phyloP scores from a whole-genome alignment of 176 grass and related monocot genomes.

The Eleusine coracana region DNA sequence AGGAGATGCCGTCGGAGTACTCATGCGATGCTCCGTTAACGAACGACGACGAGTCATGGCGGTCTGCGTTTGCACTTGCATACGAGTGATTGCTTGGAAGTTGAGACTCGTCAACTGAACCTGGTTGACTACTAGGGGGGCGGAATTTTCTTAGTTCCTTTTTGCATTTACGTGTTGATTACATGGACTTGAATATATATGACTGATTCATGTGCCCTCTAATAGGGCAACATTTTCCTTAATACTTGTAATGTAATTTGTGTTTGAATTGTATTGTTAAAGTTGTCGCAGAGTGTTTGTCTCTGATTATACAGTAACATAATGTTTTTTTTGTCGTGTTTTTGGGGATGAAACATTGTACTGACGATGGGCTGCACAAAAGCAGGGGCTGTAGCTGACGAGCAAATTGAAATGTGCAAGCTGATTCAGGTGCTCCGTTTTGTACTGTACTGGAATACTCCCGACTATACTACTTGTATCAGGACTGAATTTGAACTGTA shows the following conservation, averaged over 20 bases:
- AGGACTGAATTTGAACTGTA: too few relatives aligned
- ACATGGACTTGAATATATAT: constrained; percentile 1
- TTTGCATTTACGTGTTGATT: constrained; percentile 8
- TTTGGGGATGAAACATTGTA: too few relatives aligned
- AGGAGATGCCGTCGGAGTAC: constrained; percentile 28
- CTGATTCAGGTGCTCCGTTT: too few relatives aligned
- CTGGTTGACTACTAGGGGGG: constrained; percentile 41
- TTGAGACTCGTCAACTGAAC: constrained; percentile 45
- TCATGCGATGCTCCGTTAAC: background rate
- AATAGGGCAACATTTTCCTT: background rate
- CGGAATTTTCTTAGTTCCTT: background rate
- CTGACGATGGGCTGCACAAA: too few relatives aligned
- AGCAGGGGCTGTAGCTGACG: too few relatives aligned
- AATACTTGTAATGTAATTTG: background rate
- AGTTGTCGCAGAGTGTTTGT: background rate
- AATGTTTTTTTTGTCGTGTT: too few relatives aligned
- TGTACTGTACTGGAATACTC: too few relatives aligned
- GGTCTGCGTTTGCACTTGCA: constrained; percentile 66
- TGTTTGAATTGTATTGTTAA: constrained; percentile 25
- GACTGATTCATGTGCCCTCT: constrained; percentile 20
- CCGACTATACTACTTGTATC: too few relatives aligned
- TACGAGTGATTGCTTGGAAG: constrained; percentile 52
- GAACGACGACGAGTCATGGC: constrained; percentile 79
- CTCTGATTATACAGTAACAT: too few relatives aligned
- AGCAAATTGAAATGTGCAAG: too few relatives aligned